Percentiles rank a stretch among this genome's conserved stretches.
Evolutionary conservation across 2,329 filamentous ascomycete genomes (phyloP).

Genomic region (Pseudopyrenochaeta lycopersici): DNA sequence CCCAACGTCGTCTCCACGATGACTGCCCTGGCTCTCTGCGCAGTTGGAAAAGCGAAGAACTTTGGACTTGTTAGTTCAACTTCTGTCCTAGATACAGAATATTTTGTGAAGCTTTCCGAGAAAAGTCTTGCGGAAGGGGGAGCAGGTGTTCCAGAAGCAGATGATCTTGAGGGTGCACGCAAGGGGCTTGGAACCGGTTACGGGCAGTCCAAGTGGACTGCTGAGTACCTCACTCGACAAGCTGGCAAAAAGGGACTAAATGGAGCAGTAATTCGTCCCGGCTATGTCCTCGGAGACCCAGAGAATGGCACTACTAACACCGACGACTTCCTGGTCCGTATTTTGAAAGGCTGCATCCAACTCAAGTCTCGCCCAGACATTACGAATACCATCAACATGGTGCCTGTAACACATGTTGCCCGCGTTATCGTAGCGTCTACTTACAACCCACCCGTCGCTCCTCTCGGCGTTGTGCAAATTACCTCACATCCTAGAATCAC

Average conservation of each 20-base stretch:
- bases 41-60: constrained; percentile 78
- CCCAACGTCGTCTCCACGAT: constrained; percentile 86
- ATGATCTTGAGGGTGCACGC: constrained; percentile 80
- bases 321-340: constrained; percentile 89
- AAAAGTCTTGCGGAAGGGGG: constrained; percentile 68
- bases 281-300: constrained; percentile 83
- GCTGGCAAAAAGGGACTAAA: constrained; percentile 79
- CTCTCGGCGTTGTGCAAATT: constrained; percentile 75
- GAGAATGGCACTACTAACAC: constrained; percentile 75
- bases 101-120: constrained; percentile 80
- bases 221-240: constrained; percentile 76
- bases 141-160: constrained; percentile 74
- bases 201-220: constrained; percentile 89
- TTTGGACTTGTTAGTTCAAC: constrained; percentile 87
- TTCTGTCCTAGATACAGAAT: constrained; percentile 79
- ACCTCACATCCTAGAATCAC: constrained; percentile 81
- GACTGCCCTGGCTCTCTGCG: constrained; percentile 78
- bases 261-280: constrained; percentile 81
- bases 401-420: constrained; percentile 85
- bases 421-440: constrained; percentile 79
- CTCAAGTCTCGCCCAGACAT: constrained; percentile 77
- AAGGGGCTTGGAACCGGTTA: constrained; percentile 85
- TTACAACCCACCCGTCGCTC: constrained; percentile 67
- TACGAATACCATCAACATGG: constrained; percentile 85
- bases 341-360: constrained; percentile 89